Percentiles rank a stretch among this genome's conserved stretches.
These are phyloP conservation scores for Canariomyces notabilis DNA, from an alignment of 2,329 filamentous ascomycete species.

Conservation along the genomic window DNA sequence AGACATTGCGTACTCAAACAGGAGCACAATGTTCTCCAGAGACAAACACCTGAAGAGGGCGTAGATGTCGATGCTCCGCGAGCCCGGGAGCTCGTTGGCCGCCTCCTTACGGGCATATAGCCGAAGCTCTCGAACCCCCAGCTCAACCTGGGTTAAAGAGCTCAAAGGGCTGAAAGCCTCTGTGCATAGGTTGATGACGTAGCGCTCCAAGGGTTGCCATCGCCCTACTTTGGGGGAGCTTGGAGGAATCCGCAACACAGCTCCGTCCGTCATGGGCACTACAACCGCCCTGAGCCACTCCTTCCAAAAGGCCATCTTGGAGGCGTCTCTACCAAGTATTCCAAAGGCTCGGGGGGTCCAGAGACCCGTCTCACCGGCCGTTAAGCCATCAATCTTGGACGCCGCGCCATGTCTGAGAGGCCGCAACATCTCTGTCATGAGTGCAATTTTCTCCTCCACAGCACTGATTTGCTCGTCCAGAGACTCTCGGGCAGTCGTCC, in stretches of 20 bases:
- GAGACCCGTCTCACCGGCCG: constrained; percentile 88
- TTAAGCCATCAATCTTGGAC: constrained; percentile 94
- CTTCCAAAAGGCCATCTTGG: constrained; percentile 91
- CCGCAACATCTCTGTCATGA: constrained; percentile 94
- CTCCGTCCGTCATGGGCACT: constrained; percentile 93
- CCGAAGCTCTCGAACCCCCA: constrained; percentile 81
- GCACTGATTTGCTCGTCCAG: constrained; percentile 92
- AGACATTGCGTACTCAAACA: constrained; percentile 88
- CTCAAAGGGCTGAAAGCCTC: constrained; percentile 88
- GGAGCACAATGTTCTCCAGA: constrained; percentile 82
- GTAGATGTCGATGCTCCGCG: constrained; percentile 86
- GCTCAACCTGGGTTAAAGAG: constrained; percentile 92
- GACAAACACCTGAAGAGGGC: constrained; percentile 86
- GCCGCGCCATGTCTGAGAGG: constrained; percentile 91
- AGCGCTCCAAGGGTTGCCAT: constrained; percentile 95
- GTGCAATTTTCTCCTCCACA: constrained; percentile 91
- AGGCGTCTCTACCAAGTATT: constrained; percentile 77
- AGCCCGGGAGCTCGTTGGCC: constrained; percentile 85
- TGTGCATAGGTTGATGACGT: constrained; percentile 93
- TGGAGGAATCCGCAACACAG: constrained; percentile 73
- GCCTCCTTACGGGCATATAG: constrained; percentile 93
- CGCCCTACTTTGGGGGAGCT: constrained; percentile 87
- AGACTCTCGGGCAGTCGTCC: constrained; percentile 72
- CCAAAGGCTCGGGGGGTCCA: constrained; percentile 95
- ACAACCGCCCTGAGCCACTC: constrained; percentile 92